Evolutionary conservation across 352 stramenopile species (phyloP).

Genomic region (Pythium biforme): DNA sequence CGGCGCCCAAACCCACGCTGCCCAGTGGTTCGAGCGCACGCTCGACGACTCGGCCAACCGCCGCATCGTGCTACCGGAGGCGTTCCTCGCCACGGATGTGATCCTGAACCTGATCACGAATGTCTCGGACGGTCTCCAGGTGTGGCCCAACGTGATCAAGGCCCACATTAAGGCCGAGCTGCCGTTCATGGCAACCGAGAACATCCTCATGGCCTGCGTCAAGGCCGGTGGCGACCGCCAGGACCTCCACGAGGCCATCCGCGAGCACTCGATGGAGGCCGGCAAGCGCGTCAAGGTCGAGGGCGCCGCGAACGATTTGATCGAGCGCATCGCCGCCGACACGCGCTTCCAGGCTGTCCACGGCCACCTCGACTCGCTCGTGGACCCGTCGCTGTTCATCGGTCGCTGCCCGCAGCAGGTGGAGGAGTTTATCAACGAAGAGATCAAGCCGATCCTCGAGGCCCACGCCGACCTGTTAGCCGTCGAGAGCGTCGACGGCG

Average conservation of each 20-base stretch:
- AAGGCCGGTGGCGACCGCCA: conserved; percentile 96
- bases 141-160: conserved; percentile 95
- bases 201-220: conserved; percentile 99
- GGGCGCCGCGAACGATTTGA: conserved; percentile 96
- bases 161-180: conserved; percentile 97
- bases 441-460: conserved; percentile 93
- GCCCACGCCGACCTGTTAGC: conserved; percentile 87
- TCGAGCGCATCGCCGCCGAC: conserved; percentile 96
- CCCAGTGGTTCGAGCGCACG: conserved; percentile 99
- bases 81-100: conserved; percentile 97
- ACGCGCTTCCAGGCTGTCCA: conserved; percentile 94
- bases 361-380: conserved; percentile 92
- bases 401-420: conserved; percentile 95
- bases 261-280: conserved; percentile 98
- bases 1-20: conserved; percentile 95
- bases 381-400: conserved; percentile 97
- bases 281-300: conserved; percentile 97
- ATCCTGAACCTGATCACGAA: conserved; percentile 98
- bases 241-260: conserved; percentile 97
- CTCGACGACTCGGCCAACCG: conserved; percentile 98
- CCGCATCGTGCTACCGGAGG: conserved; percentile 96
- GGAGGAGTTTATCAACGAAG: conserved; percentile 95
- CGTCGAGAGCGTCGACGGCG: conserved; percentile 92
- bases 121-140: conserved; percentile 96
- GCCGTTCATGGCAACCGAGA: conserved; percentile 99